Base-by-base conservation (phyloP, 2,329 filamentous ascomycete species). In the Sporothrix variecibatus region DNA sequence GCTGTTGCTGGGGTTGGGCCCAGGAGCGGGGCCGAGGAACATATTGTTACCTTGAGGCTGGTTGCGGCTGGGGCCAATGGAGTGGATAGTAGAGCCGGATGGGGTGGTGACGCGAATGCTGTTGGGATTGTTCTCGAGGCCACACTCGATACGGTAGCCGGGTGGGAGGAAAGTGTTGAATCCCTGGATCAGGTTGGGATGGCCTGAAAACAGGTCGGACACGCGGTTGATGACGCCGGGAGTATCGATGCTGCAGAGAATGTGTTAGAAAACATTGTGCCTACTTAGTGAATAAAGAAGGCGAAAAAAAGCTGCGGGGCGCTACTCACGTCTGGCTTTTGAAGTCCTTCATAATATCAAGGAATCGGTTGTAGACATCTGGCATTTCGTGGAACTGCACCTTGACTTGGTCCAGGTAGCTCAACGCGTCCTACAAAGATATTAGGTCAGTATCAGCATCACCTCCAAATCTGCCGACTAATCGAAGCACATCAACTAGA, bases 311-410 rank as follows among this genome's bases (percentile, higher is more conserved):
- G 7, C 23, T 3, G 15, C 20, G 28, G 17, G 12, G 15, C 26
- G 7, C 28, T 5, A 88, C 92, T 84, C 86, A 95, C 89, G 95
- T 94, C 84, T 97, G 95, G 79, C 94, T 97, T 84, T 99, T 99
- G 82, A 99, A 99, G 79, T 99, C 96, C 81, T 99, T 99, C 96
- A 99, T 99, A 68, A 99, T 99, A 79, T 99, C 96, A 64, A 99
- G 85, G 79, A 99, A 98, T 51, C 93, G 88, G 80, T 98, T 98
- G 80, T 99, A 99, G 0, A 99, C 96, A 82, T 98, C 95, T 3
- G 96, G 95, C 78, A 98, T 94, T 76, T 98, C 95, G 75, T 94
- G 93, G 78, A 99, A 99, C 80, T 97, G 95, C 38, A 98, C 95
- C 83, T 99, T 99, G 77, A 99, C 96, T 82, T 98, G 96, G 80